Conservation (phyloP, 192 early-diverging fungal species). For the Gamsiella multidivaricata region DNA sequence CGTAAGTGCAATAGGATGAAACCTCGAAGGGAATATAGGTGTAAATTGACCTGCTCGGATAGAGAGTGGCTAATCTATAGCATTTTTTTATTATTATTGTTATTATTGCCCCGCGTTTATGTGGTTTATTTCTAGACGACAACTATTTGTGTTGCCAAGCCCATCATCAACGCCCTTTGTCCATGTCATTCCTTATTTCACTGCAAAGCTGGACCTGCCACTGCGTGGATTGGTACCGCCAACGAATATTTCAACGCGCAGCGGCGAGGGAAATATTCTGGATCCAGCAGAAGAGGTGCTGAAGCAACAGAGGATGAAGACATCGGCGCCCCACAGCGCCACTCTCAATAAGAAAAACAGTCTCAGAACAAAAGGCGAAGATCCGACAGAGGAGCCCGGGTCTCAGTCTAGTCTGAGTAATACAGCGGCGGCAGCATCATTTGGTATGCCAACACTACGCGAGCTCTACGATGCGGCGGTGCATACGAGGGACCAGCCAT, state of each 20-base stretch:
- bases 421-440: background rate
- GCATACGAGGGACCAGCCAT: constrained; percentile 15
- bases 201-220: constrained; percentile 10
- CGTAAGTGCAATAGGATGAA: too few species aligned
- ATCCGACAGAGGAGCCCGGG: too few species aligned
- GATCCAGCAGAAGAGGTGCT: constrained; percentile 36
- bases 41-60: too few species aligned
- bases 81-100: too few species aligned
- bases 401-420: too few species aligned
- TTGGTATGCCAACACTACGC: constrained; percentile 17
- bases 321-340: too few species aligned
- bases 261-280: background rate
- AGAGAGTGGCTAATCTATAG: too few species aligned
- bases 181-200: constrained; percentile 40
- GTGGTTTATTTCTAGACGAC: constrained; percentile 16
- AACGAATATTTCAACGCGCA: background rate
- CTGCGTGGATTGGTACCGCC: too few species aligned
- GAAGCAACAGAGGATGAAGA: constrained; percentile 23
- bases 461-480: constrained; percentile 23
- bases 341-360: too few species aligned
- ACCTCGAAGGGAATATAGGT: too few species aligned
- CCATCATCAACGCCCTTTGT: constrained; percentile 47
- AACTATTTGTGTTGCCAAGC: constrained; percentile 44
- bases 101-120: background rate
- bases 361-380: too few species aligned